Evolutionary conservation across 208 protist species (phyloP).

Genomic region (Borovskyia barvae): DNA sequence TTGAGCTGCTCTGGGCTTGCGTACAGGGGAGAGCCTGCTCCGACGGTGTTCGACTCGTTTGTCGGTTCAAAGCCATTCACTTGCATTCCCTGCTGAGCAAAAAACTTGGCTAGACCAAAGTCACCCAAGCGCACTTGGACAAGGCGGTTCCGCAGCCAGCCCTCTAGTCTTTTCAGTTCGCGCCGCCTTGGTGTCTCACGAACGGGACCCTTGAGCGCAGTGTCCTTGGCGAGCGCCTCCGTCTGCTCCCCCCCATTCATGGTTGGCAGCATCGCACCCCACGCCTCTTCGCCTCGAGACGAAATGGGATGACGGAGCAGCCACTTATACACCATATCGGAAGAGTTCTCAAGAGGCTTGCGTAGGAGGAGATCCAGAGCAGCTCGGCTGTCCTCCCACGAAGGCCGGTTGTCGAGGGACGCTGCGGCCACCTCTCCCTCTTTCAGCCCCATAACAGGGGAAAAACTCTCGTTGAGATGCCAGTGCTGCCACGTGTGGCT

Average conservation of each 20-base stretch:
- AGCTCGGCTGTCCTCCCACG: constrained; percentile 13
- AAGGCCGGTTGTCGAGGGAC: constrained; percentile 13
- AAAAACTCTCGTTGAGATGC: too few species aligned
- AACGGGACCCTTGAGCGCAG: too few species aligned
- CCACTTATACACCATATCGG: constrained; percentile 16
- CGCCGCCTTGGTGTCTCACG: too few species aligned
- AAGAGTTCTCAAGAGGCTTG: constrained; percentile 4
- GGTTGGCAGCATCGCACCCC: too few species aligned
- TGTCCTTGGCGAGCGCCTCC: neutral
- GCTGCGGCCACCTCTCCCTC: neutral
- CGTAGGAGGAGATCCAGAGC: constrained; percentile 17
- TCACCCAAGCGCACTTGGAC: constrained; percentile 80
- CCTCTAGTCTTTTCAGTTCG: neutral
- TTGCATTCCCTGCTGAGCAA: constrained; percentile 30
- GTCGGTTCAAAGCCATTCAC: constrained; percentile 36
- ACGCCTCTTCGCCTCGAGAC: too few species aligned
- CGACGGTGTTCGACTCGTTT: constrained; percentile 62
- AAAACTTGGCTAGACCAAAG: constrained; percentile 73
- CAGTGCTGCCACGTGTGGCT: too few species aligned
- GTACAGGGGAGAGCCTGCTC: constrained; percentile 86
- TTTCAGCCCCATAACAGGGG: neutral
- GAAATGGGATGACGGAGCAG: constrained; percentile 16
- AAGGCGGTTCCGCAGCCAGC: constrained; percentile 47
- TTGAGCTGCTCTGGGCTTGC: constrained; percentile 83
- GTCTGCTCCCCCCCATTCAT: too few species aligned